Conservation (phyloP, 441 rosid species). For the Theobroma grandiflorum region DNA sequence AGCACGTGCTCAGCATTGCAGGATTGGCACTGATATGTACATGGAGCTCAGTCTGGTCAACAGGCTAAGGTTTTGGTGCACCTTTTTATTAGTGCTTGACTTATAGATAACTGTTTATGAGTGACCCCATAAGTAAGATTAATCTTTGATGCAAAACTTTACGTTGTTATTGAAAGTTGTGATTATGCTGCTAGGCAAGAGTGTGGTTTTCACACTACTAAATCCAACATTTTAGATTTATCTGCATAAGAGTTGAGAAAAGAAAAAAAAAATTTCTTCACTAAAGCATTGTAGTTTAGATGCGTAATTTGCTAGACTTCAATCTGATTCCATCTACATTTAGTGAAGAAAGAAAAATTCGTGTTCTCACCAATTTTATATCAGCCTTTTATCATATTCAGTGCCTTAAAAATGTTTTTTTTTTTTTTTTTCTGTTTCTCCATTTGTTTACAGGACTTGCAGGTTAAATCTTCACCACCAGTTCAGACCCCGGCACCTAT, state of each 20-base stretch:
- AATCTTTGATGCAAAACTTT: neutral
- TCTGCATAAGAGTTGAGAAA: neutral
- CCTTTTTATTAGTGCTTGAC: neutral
- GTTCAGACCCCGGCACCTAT: conserved; percentile 39
- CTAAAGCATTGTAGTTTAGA: neutral
- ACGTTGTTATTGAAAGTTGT: neutral
- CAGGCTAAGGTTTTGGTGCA: neutral
- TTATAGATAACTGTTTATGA: neutral
- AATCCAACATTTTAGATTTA: neutral
- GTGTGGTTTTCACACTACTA: neutral
- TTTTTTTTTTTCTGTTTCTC: conserved; percentile 2
- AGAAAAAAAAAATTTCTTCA: neutral
- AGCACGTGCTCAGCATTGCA: neutral
- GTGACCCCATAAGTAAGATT: neutral
- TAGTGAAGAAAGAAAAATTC: neutral
- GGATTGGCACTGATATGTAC: conserved; percentile 7
- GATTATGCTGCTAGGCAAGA: neutral
- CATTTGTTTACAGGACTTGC: conserved; percentile 55
- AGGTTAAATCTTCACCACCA: conserved; percentile 60
- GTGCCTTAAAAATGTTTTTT: neutral
- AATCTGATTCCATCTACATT: neutral
- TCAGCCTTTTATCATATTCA: neutral
- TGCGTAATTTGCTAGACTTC: neutral
- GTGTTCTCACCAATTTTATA: neutral
- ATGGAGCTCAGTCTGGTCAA: neutral